phyloP scores from a whole-genome alignment of 257 asterid genomes.

The Solanum appendiculatum region DNA sequence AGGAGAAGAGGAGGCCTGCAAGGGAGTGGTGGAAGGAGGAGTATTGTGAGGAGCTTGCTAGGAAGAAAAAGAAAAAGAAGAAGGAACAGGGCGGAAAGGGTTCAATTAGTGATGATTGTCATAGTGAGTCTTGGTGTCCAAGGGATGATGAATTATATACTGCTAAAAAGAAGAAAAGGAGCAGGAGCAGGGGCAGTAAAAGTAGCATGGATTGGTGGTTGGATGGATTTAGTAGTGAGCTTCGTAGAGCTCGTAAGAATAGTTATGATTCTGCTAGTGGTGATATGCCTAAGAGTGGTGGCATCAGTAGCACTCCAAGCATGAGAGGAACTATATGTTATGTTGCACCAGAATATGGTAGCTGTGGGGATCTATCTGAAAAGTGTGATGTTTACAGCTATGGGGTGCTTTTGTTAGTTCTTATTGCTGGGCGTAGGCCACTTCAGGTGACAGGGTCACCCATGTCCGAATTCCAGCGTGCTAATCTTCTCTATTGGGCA shows the following conservation, averaged over 20 bases:
- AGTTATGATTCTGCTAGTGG: conserved; percentile 72
- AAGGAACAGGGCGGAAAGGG: conserved; percentile 37
- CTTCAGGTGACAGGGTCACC: conserved; percentile 96
- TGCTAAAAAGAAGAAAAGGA: conserved; percentile 46
- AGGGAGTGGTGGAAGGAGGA: conserved; percentile 99
- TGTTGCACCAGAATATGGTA: conserved; percentile 84
- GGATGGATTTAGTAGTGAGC: conserved; percentile 84
- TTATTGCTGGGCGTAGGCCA: conserved; percentile 87
- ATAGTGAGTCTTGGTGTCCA: conserved; percentile 47
- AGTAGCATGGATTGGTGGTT: conserved; percentile 92
- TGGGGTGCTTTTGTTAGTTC: conserved; percentile 77
- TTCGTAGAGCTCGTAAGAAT: conserved; percentile 57
- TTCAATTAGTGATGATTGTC: conserved; percentile 41
- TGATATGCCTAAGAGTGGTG: conserved; percentile 77
- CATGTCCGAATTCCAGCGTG: conserved; percentile 81
- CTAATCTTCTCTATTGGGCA: conserved; percentile 91
- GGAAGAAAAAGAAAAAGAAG: conserved; percentile 69
- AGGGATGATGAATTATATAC: conserved; percentile 46
- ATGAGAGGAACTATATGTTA: conserved; percentile 96
- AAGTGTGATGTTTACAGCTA: conserved; percentile 88
- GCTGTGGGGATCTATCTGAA: conserved; percentile 66
- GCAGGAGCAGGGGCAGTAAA: conserved; percentile 47
- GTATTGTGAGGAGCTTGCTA: conserved; percentile 85
- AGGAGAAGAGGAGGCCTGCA: conserved; percentile 85
- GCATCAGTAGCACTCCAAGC: conserved; percentile 89